Evolutionary conservation across 2,329 filamentous ascomycete species (phyloP).

Genomic region (Aspergillus hortae): DNA sequence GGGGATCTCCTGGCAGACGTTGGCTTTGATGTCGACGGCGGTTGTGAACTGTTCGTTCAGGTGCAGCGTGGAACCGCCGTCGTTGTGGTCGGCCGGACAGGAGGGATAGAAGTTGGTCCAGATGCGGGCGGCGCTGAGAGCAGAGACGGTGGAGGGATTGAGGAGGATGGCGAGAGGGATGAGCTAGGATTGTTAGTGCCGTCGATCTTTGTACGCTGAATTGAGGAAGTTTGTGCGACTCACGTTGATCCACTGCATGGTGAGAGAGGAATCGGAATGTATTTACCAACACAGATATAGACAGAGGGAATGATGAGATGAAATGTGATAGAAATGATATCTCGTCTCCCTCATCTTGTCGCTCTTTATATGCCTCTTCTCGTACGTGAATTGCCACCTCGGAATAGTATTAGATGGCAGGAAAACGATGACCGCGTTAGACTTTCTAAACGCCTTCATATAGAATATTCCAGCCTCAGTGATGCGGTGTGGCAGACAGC

Average conservation of each 20-base stretch:
- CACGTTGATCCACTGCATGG: conserved; percentile 12
- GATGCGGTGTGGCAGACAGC: neutral
- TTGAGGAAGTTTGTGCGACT: neutral
- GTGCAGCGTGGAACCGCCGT: neutral
- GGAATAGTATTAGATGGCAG: neutral
- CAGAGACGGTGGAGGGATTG: conserved; percentile 14
- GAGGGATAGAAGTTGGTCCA: conserved; percentile 29
- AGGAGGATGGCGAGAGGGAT: conserved; percentile 17
- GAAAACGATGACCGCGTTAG: neutral
- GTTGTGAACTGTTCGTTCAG: conserved; percentile 18
- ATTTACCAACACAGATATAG: neutral
- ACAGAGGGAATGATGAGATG: neutral
- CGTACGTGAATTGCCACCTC: neutral
- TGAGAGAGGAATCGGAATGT: neutral
- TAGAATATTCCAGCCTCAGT: neutral
- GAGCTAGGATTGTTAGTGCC: conserved; percentile 11
- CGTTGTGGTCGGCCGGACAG: conserved; percentile 17
- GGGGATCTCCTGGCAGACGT: conserved; percentile 23
- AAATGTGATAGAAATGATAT: neutral
- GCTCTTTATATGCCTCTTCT: neutral
- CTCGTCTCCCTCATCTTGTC: neutral
- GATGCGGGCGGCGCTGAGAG: conserved; percentile 24
- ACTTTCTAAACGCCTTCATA: neutral
- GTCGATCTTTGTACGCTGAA: conserved; percentile 49
- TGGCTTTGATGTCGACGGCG: conserved; percentile 18